Base-by-base conservation (phyloP, 768 basidiomycete species). In the Pleurotus djamor region DNA sequence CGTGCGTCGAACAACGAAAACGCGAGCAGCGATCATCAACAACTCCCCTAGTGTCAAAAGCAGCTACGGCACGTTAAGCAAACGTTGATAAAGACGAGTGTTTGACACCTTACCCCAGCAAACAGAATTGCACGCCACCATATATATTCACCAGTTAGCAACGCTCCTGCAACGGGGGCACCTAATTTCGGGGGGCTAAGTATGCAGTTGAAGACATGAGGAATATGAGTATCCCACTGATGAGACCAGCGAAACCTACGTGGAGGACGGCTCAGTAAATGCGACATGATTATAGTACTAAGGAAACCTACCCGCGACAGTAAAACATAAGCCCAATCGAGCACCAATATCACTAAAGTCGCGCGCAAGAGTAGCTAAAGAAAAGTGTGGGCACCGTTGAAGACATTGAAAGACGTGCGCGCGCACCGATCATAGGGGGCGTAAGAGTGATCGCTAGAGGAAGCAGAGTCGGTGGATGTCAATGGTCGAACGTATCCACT, bases 71-170 rank as follows among this genome's bases (percentile, higher is more conserved):
- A 41, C n/a, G 38, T 41, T 41, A 41, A 9, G 38, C 38, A 28
- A 28, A 1, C 38, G 38, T 10, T 41, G 38, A 41, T 41, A n/a
- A n/a, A 41, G 38, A 2, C n/a, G n/a, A 4, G 9, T 9, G 38
- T 1, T 41, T 10, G 1, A 41, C 59, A 28, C 3, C 21, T 55
- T n/a, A 56, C 59, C 43, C 83, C 84, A 33, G 79, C 74, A 63
- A 85, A 88, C 6, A 85, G 57, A 9, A 79, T 79, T 0, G 83
- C 82, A 36, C 80, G 74, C 82, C 83, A 85, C 86, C 86, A 88
- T 4, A 80, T 64, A 59, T 80, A 85, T 0, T 74, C 67, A 6
- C 73, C 61, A 0, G 83, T 78, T 5, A 88, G 76, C 32, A 87
- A 69, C 4, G 83, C 79, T 0, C 86, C 86, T 36, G 79, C 79